Evolutionary conservation across 495 filamentous ascomycete species (phyloP).

Genomic region (Talaromyces wortmannii): DNA sequence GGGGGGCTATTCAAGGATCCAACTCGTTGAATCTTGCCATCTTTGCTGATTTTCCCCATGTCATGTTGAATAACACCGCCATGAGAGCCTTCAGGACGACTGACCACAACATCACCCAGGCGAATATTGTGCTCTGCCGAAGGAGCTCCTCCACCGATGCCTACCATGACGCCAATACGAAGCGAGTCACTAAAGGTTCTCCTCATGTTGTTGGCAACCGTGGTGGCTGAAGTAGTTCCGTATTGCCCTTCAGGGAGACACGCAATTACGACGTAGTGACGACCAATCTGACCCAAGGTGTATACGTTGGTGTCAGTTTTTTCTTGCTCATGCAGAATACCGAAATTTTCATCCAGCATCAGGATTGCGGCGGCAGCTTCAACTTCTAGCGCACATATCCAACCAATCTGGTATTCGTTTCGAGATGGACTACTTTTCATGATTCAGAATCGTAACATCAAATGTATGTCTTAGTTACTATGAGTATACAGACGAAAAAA

Average conservation of each 20-base stretch:
- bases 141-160: slow-evolving; percentile 27
- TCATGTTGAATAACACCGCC: slow-evolving; percentile 17
- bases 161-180: slow-evolving; percentile 31
- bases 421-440: too few species aligned
- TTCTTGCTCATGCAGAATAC: slow-evolving; percentile 11
- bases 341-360: slow-evolving; percentile 39
- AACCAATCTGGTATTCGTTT: slow-evolving; percentile 43
- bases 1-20: slow-evolving; percentile 23
- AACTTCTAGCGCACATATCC: slow-evolving; percentile 36
- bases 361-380: slow-evolving; percentile 5
- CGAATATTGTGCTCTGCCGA: slow-evolving; percentile 16
- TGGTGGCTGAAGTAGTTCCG: slow-evolving; percentile 8
- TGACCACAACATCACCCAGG: slow-evolving; percentile 33
- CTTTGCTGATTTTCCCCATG: slow-evolving; percentile 7
- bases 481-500: too few species aligned
- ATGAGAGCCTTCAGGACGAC: slow-evolving; percentile 7
- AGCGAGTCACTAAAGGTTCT: slow-evolving; percentile 22
- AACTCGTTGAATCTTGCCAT: slow-evolving; percentile 16
- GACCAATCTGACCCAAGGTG: slow-evolving; percentile 21
- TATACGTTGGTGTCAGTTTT: slow-evolving; percentile 23
- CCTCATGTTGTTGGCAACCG: slow-evolving; percentile 24
- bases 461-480: too few species aligned
- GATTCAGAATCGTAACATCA: too few species aligned
- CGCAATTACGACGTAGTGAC: slow-evolving; percentile 25
- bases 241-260: slow-evolving; percentile 17